phyloP scores from a whole-genome alignment of 495 filamentous ascomycete species.

The Tuber aestivum region DNA sequence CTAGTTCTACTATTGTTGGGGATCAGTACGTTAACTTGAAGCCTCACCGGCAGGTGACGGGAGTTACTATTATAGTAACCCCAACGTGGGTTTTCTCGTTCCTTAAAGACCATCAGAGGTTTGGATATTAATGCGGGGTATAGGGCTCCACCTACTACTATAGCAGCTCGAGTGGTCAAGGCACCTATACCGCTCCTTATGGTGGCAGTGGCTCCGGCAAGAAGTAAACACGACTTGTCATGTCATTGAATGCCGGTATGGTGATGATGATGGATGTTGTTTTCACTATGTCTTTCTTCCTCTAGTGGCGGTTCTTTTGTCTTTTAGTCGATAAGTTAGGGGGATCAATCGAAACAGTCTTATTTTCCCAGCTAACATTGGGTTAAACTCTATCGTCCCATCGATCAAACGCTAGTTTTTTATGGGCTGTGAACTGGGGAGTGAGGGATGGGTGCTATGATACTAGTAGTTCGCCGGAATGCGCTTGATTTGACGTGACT shows the following conservation, averaged over 20 bases:
- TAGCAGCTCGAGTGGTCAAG: conserved; percentile 16
- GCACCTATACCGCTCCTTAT: conserved; percentile 19
- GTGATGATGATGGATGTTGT: neutral
- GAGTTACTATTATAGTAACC: conserved; percentile 58
- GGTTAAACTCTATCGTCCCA: neutral
- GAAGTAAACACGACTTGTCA: conserved; percentile 14
- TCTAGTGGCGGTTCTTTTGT: neutral
- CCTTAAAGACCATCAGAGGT: neutral
- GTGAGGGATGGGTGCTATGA: neutral
- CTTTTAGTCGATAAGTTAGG: neutral
- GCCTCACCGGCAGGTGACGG: conserved; percentile 44
- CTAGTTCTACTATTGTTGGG: neutral
- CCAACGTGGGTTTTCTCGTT: conserved; percentile 42
- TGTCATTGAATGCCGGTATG: neutral
- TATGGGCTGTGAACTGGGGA: neutral
- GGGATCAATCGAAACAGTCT: neutral
- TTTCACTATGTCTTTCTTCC: neutral
- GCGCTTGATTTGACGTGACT: neutral
- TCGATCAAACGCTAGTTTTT: neutral
- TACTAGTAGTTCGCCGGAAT: neutral
- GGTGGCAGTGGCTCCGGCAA: conserved; percentile 12
- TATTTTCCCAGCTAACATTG: neutral
- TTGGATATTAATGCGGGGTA: neutral
- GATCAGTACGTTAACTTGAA: neutral
- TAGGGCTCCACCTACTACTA: conserved; percentile 29